These are phyloP conservation scores for Chlamydomonas sphaeroides DNA, from an alignment of 139 green algal species.

Conservation along the genomic window DNA sequence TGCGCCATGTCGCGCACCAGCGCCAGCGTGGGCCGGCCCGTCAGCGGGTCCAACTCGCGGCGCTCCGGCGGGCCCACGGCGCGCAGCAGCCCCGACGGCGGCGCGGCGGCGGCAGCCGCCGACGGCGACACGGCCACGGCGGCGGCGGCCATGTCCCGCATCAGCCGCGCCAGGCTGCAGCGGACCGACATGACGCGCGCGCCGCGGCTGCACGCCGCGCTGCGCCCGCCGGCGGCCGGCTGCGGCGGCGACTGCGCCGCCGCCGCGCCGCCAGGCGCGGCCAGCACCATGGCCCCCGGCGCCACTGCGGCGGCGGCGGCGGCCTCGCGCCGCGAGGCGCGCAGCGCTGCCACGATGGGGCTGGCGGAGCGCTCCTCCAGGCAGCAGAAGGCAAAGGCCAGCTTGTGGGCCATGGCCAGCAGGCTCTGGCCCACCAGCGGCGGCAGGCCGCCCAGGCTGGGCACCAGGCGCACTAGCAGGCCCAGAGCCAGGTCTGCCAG, in stretches of 20 bases:
- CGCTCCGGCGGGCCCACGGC: slow-evolving; percentile 10
- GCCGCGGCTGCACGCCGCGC: slow-evolving; percentile 14
- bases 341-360: slow-evolving; percentile 34
- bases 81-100: slow-evolving; percentile 20
- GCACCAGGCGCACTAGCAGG: slow-evolving; percentile 64
- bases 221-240: neutral
- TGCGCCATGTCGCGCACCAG: slow-evolving; percentile 55
- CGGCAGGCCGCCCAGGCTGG: neutral
- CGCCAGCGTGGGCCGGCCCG: slow-evolving; percentile 59
- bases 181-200: slow-evolving; percentile 43
- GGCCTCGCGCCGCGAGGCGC: neutral
- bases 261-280: neutral
- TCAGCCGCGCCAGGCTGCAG: slow-evolving; percentile 48
- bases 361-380: slow-evolving; percentile 31
- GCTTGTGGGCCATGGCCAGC: slow-evolving; percentile 13
- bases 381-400: slow-evolving; percentile 51
- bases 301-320: neutral
- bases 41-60: slow-evolving; percentile 51
- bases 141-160: slow-evolving; percentile 48
- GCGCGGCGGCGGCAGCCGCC: neutral
- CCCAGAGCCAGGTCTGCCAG: slow-evolving; percentile 63
- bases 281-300: neutral
- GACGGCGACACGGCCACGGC: neutral
- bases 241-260: neutral
- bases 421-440: slow-evolving; percentile 30